phyloP scores from a whole-genome alignment of 1,284 basidiomycete species.

The Xerocomus alliaceus region DNA sequence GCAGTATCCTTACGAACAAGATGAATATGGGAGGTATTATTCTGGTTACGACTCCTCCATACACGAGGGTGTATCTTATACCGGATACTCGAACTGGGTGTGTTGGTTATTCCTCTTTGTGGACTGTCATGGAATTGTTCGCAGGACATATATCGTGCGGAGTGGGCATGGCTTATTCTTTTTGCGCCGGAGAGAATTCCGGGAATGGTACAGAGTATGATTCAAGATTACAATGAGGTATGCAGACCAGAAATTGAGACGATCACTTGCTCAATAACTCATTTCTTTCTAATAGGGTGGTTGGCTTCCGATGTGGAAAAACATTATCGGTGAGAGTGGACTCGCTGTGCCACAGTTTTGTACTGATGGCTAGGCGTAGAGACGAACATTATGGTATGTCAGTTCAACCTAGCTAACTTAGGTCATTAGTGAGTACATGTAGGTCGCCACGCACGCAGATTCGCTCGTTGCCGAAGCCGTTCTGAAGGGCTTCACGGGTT shows the following conservation, averaged over 20 bases:
- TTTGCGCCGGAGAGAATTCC: conserved; percentile 77
- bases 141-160: conserved; percentile 80
- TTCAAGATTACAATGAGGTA: conserved; percentile 78
- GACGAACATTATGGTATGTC: conserved; percentile 73
- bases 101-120: conserved; percentile 14
- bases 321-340: conserved; percentile 66
- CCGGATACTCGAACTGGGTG: conserved; percentile 86
- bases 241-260: not conserved
- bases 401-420: not conserved
- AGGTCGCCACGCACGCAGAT: conserved; percentile 83
- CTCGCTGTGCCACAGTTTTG: not conserved
- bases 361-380: conserved; percentile 45
- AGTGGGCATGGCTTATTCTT: conserved; percentile 80
- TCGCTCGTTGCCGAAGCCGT: conserved; percentile 82
- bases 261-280: not conserved
- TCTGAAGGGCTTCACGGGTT: conserved; percentile 65
- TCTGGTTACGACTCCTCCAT: conserved; percentile 75
- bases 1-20: conserved; percentile 82
- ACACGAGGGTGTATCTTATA: conserved; percentile 72
- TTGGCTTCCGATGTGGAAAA: conserved; percentile 92
- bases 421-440: not conserved
- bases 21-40: conserved; percentile 75
- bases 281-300: conserved; percentile 58
- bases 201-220: conserved; percentile 80
- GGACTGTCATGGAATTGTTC: not conserved